Percentiles rank a stretch among this genome's conserved stretches.
Conservation (phyloP, 1,284 basidiomycete genomes). For the Cutaneotrichosporon spelunceum region DNA sequence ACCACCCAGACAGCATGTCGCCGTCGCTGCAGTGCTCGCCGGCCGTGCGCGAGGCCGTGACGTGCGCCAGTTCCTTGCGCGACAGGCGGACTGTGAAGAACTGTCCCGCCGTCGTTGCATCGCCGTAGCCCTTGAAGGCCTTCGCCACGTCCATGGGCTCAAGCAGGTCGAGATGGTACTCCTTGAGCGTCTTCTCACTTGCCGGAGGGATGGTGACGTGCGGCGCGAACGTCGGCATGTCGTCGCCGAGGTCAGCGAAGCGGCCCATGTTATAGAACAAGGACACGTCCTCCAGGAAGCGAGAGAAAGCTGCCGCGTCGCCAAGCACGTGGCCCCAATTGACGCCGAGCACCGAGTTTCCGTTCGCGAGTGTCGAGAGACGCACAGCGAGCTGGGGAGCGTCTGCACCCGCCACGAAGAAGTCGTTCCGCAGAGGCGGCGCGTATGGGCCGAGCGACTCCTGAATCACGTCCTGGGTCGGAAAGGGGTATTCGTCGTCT, state of each 20-base stretch:
- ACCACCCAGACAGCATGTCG: conserved; percentile 32
- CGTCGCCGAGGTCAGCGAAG: conserved; percentile 21
- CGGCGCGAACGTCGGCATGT: conserved; percentile 24
- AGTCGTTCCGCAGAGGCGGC: conserved; percentile 21
- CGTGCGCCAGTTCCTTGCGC: conserved; percentile 20
- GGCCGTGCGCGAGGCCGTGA: conserved; percentile 10
- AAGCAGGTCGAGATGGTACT: conserved; percentile 19
- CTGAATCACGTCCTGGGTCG: conserved; percentile 24
- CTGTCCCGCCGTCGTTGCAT: conserved; percentile 9
- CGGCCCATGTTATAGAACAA: conserved; percentile 27
- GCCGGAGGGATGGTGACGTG: conserved; percentile 23
- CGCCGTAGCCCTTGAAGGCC: conserved; percentile 18
- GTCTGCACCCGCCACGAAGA: conserved; percentile 22
- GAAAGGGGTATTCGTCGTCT: conserved; percentile 18
- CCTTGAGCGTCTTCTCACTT: conserved; percentile 14
- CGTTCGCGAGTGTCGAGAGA: conserved; percentile 20
- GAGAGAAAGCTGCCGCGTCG: conserved; percentile 25
- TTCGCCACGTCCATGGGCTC: conserved; percentile 10
- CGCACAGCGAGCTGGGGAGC: conserved; percentile 27
- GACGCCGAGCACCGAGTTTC: conserved; percentile 28
- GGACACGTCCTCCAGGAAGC: conserved; percentile 28
- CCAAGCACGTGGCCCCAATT: conserved; percentile 29
- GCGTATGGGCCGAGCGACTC: conserved; percentile 21
- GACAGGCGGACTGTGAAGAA: conserved; percentile 18
- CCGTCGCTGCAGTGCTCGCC: conserved; percentile 22